These are phyloP conservation scores for Zoysia matrella DNA, from an alignment of 202 grass and related monocot genomes.

Conservation along the genomic window DNA sequence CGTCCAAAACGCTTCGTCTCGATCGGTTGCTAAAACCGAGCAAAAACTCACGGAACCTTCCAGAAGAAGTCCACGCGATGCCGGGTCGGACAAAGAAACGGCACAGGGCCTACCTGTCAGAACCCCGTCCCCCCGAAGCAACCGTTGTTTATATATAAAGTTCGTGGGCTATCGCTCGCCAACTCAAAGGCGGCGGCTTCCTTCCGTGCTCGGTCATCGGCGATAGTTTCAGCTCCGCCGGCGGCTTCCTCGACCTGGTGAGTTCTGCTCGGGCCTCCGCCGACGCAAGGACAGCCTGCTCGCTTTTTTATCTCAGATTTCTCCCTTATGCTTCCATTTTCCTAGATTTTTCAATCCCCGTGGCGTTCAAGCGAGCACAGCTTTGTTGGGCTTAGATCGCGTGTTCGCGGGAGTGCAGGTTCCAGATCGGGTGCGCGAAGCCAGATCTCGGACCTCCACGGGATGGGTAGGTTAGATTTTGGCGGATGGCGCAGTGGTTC, in stretches of 20 bases:
- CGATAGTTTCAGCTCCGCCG: too few relatives aligned
- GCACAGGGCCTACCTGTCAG: slow-evolving; percentile 5
- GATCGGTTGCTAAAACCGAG: too few relatives aligned
- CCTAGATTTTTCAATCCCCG: not conserved
- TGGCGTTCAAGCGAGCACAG: not conserved
- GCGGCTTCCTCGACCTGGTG: slow-evolving; percentile 6
- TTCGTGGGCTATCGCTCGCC: too few relatives aligned
- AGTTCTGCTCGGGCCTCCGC: not conserved
- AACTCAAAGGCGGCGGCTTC: not conserved
- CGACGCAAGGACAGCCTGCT: not conserved
- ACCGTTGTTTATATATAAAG: not conserved
- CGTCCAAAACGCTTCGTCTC: too few relatives aligned
- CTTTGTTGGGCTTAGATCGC: not conserved
- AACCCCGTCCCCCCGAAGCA: not conserved
- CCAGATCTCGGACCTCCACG: not conserved
- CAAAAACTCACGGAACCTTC: not conserved
- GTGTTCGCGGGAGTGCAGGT: not conserved
- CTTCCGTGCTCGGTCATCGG: too few relatives aligned
- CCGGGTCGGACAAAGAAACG: not conserved
- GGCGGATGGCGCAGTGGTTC: not conserved
- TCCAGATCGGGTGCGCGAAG: not conserved
- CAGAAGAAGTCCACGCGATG: not conserved
- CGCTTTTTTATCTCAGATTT: not conserved
- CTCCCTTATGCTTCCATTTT: not conserved
- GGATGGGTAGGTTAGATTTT: not conserved